phyloP scores from a whole-genome alignment of 768 basidiomycete genomes.

The Mycena leptocephala region DNA sequence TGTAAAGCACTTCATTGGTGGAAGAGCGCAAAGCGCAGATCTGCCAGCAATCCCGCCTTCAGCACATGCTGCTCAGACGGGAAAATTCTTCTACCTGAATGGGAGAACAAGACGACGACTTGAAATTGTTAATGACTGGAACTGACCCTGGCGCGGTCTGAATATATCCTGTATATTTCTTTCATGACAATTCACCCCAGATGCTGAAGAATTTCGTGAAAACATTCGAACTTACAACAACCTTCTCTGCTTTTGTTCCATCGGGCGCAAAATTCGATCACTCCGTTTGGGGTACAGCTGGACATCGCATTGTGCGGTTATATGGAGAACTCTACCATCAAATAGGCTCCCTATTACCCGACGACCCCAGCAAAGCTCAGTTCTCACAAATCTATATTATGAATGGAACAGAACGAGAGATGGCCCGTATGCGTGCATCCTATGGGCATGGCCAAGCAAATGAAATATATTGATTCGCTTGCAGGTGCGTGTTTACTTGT shows the following conservation, averaged over 20 bases:
- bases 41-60: no score
- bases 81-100: no score
- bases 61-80: no score
- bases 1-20: no score
- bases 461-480: not conserved
- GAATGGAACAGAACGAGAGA: not conserved
- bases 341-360: not conserved
- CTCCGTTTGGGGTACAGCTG: not conserved
- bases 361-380: not conserved
- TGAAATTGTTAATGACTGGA: no score
- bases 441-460: not conserved
- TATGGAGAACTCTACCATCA: not conserved
- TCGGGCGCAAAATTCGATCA: not conserved
- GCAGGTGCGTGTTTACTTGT: not conserved
- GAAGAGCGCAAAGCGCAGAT: no score
- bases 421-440: not conserved
- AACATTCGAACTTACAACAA: not conserved
- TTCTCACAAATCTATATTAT: slow-evolving; percentile 5
- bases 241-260: not conserved
- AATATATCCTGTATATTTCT: no score
- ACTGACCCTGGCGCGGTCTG: no score
- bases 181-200: no score
- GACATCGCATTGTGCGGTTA: not conserved
- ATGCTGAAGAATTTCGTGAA: no score
- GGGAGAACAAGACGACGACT: no score